Percentiles rank a stretch among this genome's conserved stretches.
These are phyloP conservation scores for Phytophthora pistaciae DNA, from an alignment of 352 stramenopile genomes.

Conservation along the genomic window DNA sequence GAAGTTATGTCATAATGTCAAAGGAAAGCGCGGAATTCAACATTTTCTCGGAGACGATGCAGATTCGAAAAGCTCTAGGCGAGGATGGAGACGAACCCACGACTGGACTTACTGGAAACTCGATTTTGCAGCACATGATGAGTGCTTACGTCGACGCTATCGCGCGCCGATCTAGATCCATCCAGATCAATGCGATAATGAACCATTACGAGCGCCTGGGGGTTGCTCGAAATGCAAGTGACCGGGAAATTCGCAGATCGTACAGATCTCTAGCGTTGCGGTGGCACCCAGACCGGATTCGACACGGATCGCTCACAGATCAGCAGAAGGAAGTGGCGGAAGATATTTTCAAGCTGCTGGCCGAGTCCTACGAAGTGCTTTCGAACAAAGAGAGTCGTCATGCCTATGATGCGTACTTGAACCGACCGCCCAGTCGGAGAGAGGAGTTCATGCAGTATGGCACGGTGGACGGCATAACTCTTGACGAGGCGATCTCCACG, in stretches of 20 bases:
- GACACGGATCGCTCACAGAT: constrained; percentile 39
- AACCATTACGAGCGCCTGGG: constrained; percentile 86
- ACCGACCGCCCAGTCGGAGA: constrained; percentile 52
- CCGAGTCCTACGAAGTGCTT: constrained; percentile 86
- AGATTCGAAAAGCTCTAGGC: constrained; percentile 59
- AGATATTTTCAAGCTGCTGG: constrained; percentile 83
- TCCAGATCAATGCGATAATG: constrained; percentile 85
- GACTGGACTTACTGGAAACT: constrained; percentile 68
- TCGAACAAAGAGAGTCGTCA: constrained; percentile 60
- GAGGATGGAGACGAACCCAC: constrained; percentile 56
- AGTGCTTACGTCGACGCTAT: constrained; percentile 79
- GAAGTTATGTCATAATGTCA: constrained; percentile 78
- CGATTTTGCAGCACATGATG: constrained; percentile 86
- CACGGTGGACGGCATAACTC: constrained; percentile 75
- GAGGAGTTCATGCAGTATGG: constrained; percentile 81
- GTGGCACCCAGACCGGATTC: constrained; percentile 85
- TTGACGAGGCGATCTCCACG: constrained; percentile 83
- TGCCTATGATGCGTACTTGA: constrained; percentile 72
- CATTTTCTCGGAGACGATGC: constrained; percentile 47
- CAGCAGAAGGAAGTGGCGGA: constrained; percentile 76
- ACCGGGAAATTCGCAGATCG: constrained; percentile 71
- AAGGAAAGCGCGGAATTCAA: constrained; percentile 65
- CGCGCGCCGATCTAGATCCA: constrained; percentile 70
- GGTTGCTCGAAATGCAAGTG: constrained; percentile 64
- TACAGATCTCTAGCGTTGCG: constrained; percentile 81